Evolutionary conservation across 345 rosid genomes (phyloP), one percentile per base, ranked within the genome.

Genomic region (Microthlaspi erraticum): DNA sequence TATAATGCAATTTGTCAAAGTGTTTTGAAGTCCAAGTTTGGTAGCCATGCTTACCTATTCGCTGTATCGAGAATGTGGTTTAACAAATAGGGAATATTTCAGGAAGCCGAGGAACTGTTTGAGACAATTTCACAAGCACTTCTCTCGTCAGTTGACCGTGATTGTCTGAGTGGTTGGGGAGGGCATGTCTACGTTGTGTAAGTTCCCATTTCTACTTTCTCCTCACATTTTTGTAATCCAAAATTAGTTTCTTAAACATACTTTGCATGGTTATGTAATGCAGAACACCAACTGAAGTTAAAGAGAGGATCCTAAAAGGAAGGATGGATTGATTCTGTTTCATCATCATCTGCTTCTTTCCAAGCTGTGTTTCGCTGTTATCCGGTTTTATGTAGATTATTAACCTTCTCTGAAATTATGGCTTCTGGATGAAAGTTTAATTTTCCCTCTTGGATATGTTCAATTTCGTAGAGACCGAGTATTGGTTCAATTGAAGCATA

Each of bases 131-230:
- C 99, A 20, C 99, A 94, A 78, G 99, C 99, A 41, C 78, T 94
- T 20, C 83, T 88, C 17, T 78, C 99, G 43, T 94, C 99, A 0
- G 95, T 94, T 6, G 97, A 91, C 77, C 88, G 96, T 67, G 99
- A 94, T 81, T 94, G 97, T 75, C 77, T 94, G 68, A 91, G 97
- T 83, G 99, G 99, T 46, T 91, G 99, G 99, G 99, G 99, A 75
- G 97, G 97, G 49, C 93, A 89, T 50, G 91, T 91, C 68, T 94
- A 91, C 72, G 80, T 94, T 81, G 93, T 94, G 99, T 94, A 91
- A 88, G 96, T 53, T 18, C 2, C 12, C 56, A 60, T 60, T 77
- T 70, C 56, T 55, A 43, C 23, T 8, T 12, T n/a, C 43, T 3
- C 14, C 13, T n/a, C 34, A 17, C 34, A 37, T 10, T 16, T 37